phyloP scores from a whole-genome alignment of 2,329 filamentous ascomycete species.

The Mycosphaerella arachidis region DNA sequence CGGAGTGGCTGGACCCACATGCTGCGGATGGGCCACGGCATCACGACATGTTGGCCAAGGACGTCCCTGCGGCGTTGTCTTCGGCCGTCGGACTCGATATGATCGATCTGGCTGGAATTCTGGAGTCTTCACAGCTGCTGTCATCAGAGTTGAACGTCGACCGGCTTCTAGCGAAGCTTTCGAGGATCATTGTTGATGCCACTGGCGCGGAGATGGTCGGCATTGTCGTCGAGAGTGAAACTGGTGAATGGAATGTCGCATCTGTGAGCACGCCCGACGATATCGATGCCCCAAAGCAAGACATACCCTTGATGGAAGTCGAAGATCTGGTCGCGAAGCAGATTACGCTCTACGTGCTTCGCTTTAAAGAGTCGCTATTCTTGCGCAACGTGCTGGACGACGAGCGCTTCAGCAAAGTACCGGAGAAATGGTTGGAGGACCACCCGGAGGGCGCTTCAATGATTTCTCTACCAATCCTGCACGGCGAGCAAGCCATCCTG shows the following conservation, averaged over 20 bases:
- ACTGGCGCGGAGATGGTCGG: conserved; percentile 70
- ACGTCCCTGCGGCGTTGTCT: conserved; percentile 36
- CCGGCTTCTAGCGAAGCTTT: conserved; percentile 73
- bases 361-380: conserved; percentile 72
- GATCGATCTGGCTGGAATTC: conserved; percentile 73
- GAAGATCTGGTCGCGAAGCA: conserved; percentile 70
- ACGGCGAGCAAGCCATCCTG: conserved; percentile 65
- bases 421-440: conserved; percentile 59
- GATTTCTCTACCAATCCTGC: conserved; percentile 74
- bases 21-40: conserved; percentile 30
- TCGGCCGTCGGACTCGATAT: conserved; percentile 68
- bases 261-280: conserved; percentile 71
- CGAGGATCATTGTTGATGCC: conserved; percentile 73
- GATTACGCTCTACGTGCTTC: conserved; percentile 69
- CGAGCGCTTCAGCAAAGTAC: conserved; percentile 73
- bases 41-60: conserved; percentile 11
- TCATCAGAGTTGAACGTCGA: conserved; percentile 74
- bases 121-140: conserved; percentile 73
- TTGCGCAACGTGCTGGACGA: conserved; percentile 69
- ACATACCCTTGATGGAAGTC: conserved; percentile 57
- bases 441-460: conserved; percentile 69
- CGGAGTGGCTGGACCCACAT: conserved; percentile 48
- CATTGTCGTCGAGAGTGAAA: conserved; percentile 67
- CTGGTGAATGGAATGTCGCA: conserved; percentile 64
- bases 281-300: conserved; percentile 61